These are phyloP conservation scores for Skeletonema menzelii DNA, from an alignment of 108 stramenopile genomes.

Conservation along the genomic window DNA sequence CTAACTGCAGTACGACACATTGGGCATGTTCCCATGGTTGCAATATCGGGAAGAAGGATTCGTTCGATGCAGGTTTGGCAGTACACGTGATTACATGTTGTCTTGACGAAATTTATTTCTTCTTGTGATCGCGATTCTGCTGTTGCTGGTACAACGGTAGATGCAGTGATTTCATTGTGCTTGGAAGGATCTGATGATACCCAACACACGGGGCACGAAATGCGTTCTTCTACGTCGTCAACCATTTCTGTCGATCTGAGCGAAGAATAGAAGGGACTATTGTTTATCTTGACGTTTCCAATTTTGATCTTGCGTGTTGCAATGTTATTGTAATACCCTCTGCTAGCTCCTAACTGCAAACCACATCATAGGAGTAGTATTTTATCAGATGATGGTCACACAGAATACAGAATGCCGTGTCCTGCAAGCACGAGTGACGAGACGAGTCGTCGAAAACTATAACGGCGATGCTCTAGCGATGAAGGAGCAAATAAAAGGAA, in stretches of 20 bases:
- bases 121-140: not conserved
- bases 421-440: too few relatives aligned
- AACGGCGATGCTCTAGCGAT: too few relatives aligned
- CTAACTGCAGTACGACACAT: constrained; percentile 29
- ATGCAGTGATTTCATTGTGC: not conserved
- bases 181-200: not conserved
- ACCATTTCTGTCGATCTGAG: not conserved
- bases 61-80: constrained; percentile 11
- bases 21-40: constrained; percentile 32
- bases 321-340: too few relatives aligned
- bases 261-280: not conserved
- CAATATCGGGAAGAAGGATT: not conserved
- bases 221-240: not conserved
- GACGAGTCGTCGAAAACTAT: too few relatives aligned
- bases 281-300: too few relatives aligned
- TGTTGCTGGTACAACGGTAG: not conserved
- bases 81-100: constrained; percentile 2
- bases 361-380: too few relatives aligned
- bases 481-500: too few relatives aligned
- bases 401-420: too few relatives aligned
- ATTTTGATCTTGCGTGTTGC: not conserved
- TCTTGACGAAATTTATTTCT: not conserved
- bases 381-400: too few relatives aligned
- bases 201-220: not conserved
- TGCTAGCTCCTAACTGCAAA: too few relatives aligned